Base-by-base conservation (phyloP, 352 stramenopile species). In the Globisporangium canariense region DNA sequence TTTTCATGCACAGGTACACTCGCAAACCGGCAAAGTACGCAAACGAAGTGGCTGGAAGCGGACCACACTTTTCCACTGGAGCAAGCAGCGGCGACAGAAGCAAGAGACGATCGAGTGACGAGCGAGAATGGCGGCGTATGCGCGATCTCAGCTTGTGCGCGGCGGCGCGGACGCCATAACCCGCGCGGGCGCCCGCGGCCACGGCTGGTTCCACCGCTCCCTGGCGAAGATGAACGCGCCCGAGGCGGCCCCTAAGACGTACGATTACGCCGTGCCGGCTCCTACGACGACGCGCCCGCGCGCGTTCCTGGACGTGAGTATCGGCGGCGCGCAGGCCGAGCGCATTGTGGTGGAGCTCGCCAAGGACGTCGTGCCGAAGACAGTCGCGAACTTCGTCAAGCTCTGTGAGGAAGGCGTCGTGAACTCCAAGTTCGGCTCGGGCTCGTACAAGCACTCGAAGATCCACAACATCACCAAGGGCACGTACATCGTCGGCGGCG, bases 391-490 rank as follows among this genome's bases (percentile, higher is more conserved):
- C 73, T 95, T 95, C 65, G 60, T 80, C 10, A 85, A 85, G 55
- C 79, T 95, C 58, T 92, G 84, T 64, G 81, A 68, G 46, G 79
- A 88, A 13, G 86, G 83, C 34, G 88, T 93, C 59, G 66, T 78
- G 68, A 91, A 78, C 41, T 61, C 70, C 60, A 43, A 67, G 51
- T 71, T 93, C 36, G 83, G 78, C 68, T 71, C 73, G 43, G 85
- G 85, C 43, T 91, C 84, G 69, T 95, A 88, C 81, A 89, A 93
- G 73, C 78, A 86, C 69, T 89, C 84, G 50, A 80, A 86, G 69
- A 82, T 95, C 64, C 86, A 95, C 81, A 91, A 91, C 67, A 77
- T 95, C 64, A 91, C 79, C 57, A 95, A 95, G 75, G 83, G 83
- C 60, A 70, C 76, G 60, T 93, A 93, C 70, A 43, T 93, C 43